Conservation (phyloP, 306 rosid species). For the Trifolium subterraneum region DNA sequence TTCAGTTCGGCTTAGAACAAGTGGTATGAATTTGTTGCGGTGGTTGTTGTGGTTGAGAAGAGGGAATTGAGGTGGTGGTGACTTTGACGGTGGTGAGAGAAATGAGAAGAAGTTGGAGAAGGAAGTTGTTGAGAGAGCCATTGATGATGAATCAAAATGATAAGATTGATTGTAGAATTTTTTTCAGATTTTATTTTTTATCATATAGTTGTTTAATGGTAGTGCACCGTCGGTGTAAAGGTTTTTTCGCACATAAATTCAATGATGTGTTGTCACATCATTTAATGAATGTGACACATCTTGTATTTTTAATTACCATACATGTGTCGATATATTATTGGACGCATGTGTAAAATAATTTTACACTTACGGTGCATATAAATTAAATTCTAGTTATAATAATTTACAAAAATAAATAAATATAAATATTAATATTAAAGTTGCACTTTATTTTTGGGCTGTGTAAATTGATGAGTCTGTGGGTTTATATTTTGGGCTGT, state of each 20-base stretch:
- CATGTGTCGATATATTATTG: too few relatives aligned
- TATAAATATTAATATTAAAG: neutral
- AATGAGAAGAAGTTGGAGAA: slow-evolving; percentile 36
- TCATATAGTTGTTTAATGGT: too few relatives aligned
- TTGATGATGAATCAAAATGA: slow-evolving; percentile 2
- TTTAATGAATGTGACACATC: too few relatives aligned
- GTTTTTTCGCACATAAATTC: too few relatives aligned
- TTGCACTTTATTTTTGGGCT: neutral
- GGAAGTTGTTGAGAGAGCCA: slow-evolving; percentile 49
- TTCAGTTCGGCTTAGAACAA: neutral
- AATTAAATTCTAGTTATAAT: neutral
- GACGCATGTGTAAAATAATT: too few relatives aligned
- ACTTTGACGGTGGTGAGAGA: slow-evolving; percentile 35
- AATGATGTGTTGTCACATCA: too few relatives aligned
- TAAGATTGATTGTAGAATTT: neutral
- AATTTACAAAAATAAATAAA: neutral
- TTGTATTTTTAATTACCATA: too few relatives aligned
- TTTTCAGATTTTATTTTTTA: neutral
- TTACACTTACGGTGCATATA: too few relatives aligned
- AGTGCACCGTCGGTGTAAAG: too few relatives aligned
- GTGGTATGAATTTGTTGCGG: neutral
- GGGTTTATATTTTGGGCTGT: neutral
- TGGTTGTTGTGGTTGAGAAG: slow-evolving; percentile 32
- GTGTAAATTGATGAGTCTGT: neutral
- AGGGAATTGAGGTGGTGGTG: slow-evolving; percentile 40